Evolutionary conservation across 1,284 basidiomycete genomes (phyloP), one percentile per base, ranked within the genome.

Genomic region (Pyrrhoderma lamaoense): DNA sequence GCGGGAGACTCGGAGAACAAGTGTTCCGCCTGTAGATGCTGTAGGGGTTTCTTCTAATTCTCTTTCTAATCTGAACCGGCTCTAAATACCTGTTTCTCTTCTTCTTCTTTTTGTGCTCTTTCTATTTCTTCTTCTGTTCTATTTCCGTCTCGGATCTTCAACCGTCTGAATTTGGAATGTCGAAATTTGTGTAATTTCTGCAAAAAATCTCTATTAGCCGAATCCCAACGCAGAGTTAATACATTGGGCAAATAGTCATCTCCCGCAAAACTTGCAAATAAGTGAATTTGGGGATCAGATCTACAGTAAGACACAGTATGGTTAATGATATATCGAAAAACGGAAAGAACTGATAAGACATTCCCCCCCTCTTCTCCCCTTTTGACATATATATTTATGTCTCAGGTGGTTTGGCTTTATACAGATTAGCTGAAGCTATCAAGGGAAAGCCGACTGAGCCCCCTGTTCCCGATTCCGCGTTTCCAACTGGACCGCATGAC

Each of bases 221-320:
- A 60, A 65, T 45, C 47, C 60, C 19, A 53, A 62, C 52, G 67
- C 68, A 16, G 70, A 67, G 14, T 72, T 94, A 25, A 72, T 96
- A 31, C 77, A 83, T 37, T 96, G 93, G 93, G 86, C 91, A 37
- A 96, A 97, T 67, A 69, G 73, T 2, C 80, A 85, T 59, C 73
- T 96, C 1, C 89, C 92, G 0, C 61, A 70, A n/a, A 67, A 73
- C 2, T 75, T 87, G 8, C 80, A 80, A 58, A 83, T 92, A 39
- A 72, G 65, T 8, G 76, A 83, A 56, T 63, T 71, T 0, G 51
- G 65, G 2, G 75, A 73, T 0, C 64, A 77, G 2, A 60, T 83
- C 3, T 84, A 75, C 59, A 70, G 76, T 11, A 89, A 89, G 45
- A 23, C 37, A 9, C 27, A 18, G 14, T 36, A 40, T 19, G 19